phyloP scores from a whole-genome alignment of 768 basidiomycete species.

The Amanita phalloides region DNA sequence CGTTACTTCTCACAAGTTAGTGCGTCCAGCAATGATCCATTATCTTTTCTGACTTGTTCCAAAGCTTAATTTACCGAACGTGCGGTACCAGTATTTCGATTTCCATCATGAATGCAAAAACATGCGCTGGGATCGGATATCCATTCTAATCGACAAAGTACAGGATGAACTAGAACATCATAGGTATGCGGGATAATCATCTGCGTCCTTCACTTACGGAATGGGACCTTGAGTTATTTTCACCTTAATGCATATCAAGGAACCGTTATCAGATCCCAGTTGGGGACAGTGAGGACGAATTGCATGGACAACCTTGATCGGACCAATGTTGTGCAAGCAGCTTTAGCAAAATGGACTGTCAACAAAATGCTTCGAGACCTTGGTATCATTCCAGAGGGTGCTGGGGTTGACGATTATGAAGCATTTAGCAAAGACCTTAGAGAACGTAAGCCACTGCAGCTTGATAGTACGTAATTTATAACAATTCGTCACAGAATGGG shows the following conservation, averaged over 20 bases:
- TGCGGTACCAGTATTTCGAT: constrained; percentile 92
- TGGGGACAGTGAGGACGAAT: constrained; percentile 81
- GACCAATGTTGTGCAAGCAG: constrained; percentile 93
- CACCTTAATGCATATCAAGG: constrained; percentile 41
- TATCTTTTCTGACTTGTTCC: constrained; percentile 5
- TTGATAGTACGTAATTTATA: background rate
- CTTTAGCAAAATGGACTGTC: constrained; percentile 80
- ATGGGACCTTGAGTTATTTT: constrained; percentile 51
- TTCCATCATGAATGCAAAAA: constrained; percentile 93
- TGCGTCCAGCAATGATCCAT: background rate
- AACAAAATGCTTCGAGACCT: constrained; percentile 64
- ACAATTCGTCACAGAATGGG: constrained; percentile 72
- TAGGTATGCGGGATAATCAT: constrained; percentile 35
- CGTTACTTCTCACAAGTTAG: constrained; percentile 54
- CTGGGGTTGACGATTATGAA: constrained; percentile 74
- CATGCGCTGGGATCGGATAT: constrained; percentile 93
- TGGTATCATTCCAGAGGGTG: constrained; percentile 61
- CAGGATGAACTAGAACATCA: constrained; percentile 57
- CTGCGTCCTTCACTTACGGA: background rate
- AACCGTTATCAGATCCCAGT: constrained; percentile 49
- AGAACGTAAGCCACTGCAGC: constrained; percentile 50
- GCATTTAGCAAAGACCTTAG: constrained; percentile 76
- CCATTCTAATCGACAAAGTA: constrained; percentile 66
- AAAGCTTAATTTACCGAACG: constrained; percentile 53
- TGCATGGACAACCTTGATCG: constrained; percentile 98